Percentiles rank a stretch among this genome's conserved stretches.
Evolutionary conservation across 148 eudicot species (phyloP).

Genomic region (Amaranthus palmeri): DNA sequence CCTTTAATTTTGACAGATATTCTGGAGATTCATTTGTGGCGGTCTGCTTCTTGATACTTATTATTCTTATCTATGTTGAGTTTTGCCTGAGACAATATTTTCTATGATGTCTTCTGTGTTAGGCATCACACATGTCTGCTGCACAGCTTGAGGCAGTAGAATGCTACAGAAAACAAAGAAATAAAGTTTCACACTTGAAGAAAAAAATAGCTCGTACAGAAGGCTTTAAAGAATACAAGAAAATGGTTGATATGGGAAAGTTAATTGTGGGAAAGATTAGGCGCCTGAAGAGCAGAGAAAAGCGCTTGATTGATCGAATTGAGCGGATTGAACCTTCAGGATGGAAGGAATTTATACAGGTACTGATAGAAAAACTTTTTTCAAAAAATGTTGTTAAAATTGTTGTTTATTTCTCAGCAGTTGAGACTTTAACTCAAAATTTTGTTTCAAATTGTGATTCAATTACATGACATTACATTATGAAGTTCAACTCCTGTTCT

Average conservation of each 20-base stretch:
- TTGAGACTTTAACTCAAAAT: too few relatives aligned
- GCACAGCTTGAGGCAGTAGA: slow-evolving; percentile 65
- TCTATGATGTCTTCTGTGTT: slow-evolving; percentile 11
- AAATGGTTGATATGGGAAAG: slow-evolving; percentile 65
- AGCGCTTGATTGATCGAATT: slow-evolving; percentile 68
- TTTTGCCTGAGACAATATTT: not conserved
- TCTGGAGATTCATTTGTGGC: not conserved
- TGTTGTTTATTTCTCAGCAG: too few relatives aligned
- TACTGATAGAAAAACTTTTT: slow-evolving; percentile 18
- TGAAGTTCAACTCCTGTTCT: too few relatives aligned
- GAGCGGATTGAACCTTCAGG: slow-evolving; percentile 99
- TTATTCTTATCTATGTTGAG: not conserved
- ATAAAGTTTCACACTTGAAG: slow-evolving; percentile 81
- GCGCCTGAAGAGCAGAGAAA: slow-evolving; percentile 68
- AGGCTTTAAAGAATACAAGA: slow-evolving; percentile 92
- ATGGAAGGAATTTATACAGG: slow-evolving; percentile 99
- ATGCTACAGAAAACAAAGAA: slow-evolving; percentile 77
- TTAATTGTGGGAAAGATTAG: slow-evolving; percentile 74
- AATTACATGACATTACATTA: too few relatives aligned
- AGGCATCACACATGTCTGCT: slow-evolving; percentile 64
- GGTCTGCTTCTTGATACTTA: slow-evolving; percentile 1
- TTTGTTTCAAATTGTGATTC: too few relatives aligned
- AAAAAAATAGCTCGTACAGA: slow-evolving; percentile 78
- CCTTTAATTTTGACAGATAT: not conserved
- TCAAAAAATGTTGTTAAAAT: too few relatives aligned